Evolutionary conservation across 2,329 filamentous ascomycete genomes (phyloP).

Genomic region (Didymella exigua): DNA sequence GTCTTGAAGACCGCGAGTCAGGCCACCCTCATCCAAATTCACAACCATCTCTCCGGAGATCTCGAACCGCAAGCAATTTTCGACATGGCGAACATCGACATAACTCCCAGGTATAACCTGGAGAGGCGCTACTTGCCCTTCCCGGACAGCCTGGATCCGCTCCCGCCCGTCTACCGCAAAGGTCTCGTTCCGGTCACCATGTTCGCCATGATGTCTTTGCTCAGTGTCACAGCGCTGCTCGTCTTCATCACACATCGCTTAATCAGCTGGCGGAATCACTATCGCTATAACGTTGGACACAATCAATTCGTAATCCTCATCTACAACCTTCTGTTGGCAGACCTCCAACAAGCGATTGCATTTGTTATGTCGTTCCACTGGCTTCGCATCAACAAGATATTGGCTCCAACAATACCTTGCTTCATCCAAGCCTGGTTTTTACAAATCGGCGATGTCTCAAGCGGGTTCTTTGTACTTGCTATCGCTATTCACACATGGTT

Average conservation of each 20-base stretch:
- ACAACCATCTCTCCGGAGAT: neutral
- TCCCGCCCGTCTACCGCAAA: conserved; percentile 36
- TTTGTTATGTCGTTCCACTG: conserved; percentile 58
- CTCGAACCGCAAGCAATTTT: neutral
- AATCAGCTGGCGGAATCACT: conserved; percentile 57
- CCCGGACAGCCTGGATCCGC: conserved; percentile 41
- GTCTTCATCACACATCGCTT: conserved; percentile 58
- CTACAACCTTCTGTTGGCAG: conserved; percentile 59
- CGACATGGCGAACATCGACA: conserved; percentile 20
- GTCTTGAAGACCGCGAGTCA: conserved; percentile 20
- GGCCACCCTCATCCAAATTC: conserved; percentile 2
- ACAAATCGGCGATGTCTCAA: conserved; percentile 59
- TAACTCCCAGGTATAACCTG: conserved; percentile 15
- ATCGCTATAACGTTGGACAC: conserved; percentile 57
- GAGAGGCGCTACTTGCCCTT: conserved; percentile 25
- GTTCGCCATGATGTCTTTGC: conserved; percentile 55
- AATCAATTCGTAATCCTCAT: conserved; percentile 62
- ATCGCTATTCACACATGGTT: conserved; percentile 62
- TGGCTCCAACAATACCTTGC: conserved; percentile 53
- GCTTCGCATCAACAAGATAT: conserved; percentile 53
- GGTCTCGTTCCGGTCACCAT: conserved; percentile 56
- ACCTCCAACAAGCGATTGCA: conserved; percentile 59
- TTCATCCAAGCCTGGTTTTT: conserved; percentile 59
- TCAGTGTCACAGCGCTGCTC: conserved; percentile 53
- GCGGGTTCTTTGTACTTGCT: conserved; percentile 60